Base-by-base conservation (phyloP, 495 filamentous ascomycete genomes). In the Penicillium egyptiacum region DNA sequence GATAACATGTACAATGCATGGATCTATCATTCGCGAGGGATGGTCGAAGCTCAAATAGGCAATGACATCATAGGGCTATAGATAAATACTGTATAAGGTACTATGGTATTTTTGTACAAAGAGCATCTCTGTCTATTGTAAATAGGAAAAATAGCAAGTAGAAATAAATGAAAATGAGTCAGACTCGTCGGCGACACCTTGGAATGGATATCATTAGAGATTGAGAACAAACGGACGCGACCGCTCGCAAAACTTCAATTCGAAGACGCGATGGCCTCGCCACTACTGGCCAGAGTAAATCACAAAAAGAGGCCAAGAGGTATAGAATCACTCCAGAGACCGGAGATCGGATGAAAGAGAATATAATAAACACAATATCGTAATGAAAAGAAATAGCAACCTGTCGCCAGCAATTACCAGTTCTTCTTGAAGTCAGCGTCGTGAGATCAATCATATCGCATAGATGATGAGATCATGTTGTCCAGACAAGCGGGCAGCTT, bases 381-480 rank as follows among this genome's bases (percentile, higher is more conserved):
- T 47, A 47, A 47, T 16, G 25, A 16, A 37, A 45, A 31, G 26
- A 51, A 47, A n/a, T 31, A 12, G 10, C 14, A 19, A 39, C 23
- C 30, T 17, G 41, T 31, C 43, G 16, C 39, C 26, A 26, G 31
- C 5, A 45, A 47, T 39, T 2, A 47, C 30, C 20, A 33, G 25
- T 42, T 49, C 43, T 41, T 46, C 4, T 33, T 33, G 40, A 47
- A n/a, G 42, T 11, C 44, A 61, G 55, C 57, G 40, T 55, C 53
- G 53, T 55, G 53, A 55, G 53, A 55, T 55, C 53, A 47, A 31
- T 31, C 50, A 33, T 20, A 42, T 41, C 22, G 6, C 17, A 10
- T 48, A 47, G 33, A 41, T 42, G 40, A 39, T 58, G 50, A 28
- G 39, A 53, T 46, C 53, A 55, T 55, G 43, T 43, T 55, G 31